Conservation (phyloP, 192 early-diverging fungal species). For the Backusella mclennaniae region DNA sequence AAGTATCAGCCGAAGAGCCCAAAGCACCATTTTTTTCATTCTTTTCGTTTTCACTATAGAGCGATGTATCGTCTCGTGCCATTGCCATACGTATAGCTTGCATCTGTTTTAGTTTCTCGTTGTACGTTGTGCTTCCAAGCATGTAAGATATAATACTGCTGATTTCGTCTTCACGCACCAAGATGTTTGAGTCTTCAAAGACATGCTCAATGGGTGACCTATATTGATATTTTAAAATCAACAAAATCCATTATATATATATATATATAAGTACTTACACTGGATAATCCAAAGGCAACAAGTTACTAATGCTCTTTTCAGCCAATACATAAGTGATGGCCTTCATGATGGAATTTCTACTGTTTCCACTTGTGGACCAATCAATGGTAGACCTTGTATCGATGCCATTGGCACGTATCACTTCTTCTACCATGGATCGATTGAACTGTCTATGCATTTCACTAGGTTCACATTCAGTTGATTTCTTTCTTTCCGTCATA, state of each 20-base stretch:
- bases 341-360: slow-evolving; percentile 67
- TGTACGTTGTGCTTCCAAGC: slow-evolving; percentile 66
- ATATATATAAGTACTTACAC: slow-evolving; percentile 49
- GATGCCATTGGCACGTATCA: not conserved
- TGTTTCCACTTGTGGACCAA: slow-evolving; percentile 21
- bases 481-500: not conserved
- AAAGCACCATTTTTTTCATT: not conserved
- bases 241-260: not conserved
- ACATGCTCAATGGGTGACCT: slow-evolving; percentile 81
- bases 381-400: slow-evolving; percentile 9
- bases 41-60: slow-evolving; percentile 8
- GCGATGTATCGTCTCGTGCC: not conserved
- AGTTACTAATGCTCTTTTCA: slow-evolving; percentile 60
- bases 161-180: slow-evolving; percentile 89
- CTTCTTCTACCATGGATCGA: not conserved
- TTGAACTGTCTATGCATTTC: not conserved
- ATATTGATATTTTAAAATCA: not conserved
- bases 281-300: slow-evolving; percentile 73
- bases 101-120: slow-evolving; percentile 54
- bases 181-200: slow-evolving; percentile 78
- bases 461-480: not conserved
- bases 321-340: slow-evolving; percentile 71
- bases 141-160: slow-evolving; percentile 92
- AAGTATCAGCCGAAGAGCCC: not conserved
- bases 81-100: slow-evolving; percentile 28